Evolutionary conservation across 139 green algal genomes (phyloP).

Genomic region (Pseudopediastrum boryanum): DNA sequence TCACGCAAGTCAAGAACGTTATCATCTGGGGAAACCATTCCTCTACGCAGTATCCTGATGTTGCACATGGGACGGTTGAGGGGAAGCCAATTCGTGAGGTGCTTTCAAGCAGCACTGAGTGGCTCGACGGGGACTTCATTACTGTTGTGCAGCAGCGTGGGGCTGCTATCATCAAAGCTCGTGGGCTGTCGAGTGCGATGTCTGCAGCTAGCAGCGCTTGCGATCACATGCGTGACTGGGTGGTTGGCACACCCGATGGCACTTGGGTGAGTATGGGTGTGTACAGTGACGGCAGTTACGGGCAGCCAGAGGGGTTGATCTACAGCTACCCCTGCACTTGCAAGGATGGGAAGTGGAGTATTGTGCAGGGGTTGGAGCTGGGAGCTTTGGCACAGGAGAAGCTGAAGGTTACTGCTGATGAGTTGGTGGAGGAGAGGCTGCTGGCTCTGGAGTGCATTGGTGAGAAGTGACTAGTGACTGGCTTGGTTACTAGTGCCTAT

Average conservation of each 20-base stretch:
- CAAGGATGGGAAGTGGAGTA: constrained; percentile 86
- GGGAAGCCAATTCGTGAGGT: constrained; percentile 73
- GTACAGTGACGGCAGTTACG: constrained; percentile 83
- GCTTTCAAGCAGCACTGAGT: constrained; percentile 58
- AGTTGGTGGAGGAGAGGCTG: constrained; percentile 84
- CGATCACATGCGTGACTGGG: constrained; percentile 93
- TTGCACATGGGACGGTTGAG: constrained; percentile 71
- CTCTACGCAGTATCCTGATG: constrained; percentile 90
- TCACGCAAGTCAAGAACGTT: constrained; percentile 86
- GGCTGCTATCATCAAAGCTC: constrained; percentile 92
- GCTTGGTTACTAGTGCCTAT: too few relatives aligned
- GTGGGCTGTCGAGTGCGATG: constrained; percentile 85
- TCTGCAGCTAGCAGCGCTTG: constrained; percentile 88
- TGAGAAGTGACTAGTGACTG: too few relatives aligned
- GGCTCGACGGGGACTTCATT: constrained; percentile 90
- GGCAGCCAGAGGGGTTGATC: constrained; percentile 73
- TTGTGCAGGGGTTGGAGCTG: constrained; percentile 70
- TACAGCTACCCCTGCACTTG: constrained; percentile 93
- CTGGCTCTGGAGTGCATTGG: constrained; percentile 67
- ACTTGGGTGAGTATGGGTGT: constrained; percentile 93
- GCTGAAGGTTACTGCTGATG: constrained; percentile 84
- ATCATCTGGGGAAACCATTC: constrained; percentile 99
- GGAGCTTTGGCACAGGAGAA: constrained; percentile 28
- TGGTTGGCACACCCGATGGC: constrained; percentile 78
- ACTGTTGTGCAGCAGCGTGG: constrained; percentile 90